Evolutionary conservation across 148 eudicot genomes (phyloP), one percentile per base, ranked within the genome.

Genomic region (Persicaria tinctoria): DNA sequence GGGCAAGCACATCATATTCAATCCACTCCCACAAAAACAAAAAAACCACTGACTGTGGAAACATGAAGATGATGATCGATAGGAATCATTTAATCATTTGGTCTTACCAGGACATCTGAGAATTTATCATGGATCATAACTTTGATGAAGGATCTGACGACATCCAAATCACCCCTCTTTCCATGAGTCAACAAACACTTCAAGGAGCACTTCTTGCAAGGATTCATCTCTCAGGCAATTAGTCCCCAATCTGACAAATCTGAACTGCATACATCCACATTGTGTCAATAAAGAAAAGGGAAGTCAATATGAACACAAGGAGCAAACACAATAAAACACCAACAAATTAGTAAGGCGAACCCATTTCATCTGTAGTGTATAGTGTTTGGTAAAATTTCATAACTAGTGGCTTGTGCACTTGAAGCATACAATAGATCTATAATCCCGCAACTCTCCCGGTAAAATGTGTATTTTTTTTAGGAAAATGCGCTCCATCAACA

Each of bases 91-190:
- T 70, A 55, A 0, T 11, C 20, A 8, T 10, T 18, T 70, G 63
- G 73, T 86, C 86, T 89, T 88, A 90, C 59, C 41, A 79, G 20
- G 70, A 4, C 5, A 73, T 88, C 79, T 41, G 79, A 75, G 75
- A 76, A 90, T 18, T 68, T 51, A 16, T 79, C 77, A 6, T 82
- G 82, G 32, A 50, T 56, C 79, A 87, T 80, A 74, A 89, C 63
- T 84, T 89, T 89, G 80, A 85, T 81, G 73, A 89, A 91, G 32
- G 87, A 81, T 11, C 70, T 32, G 16, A 82, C 82, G 13, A 54
- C 72, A 64, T 82, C 73, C 7, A 85, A 81, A 74, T 79, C 84
- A 70, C 74, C 76, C 70, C 77, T 76, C 75, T 73, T 73, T 38
- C 69, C 59, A 63, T 85, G 89, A 59, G 76, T 75, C 68, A 71